Base-by-base conservation (phyloP, 768 basidiomycete genomes). In the Lentinula edodes region DNA sequence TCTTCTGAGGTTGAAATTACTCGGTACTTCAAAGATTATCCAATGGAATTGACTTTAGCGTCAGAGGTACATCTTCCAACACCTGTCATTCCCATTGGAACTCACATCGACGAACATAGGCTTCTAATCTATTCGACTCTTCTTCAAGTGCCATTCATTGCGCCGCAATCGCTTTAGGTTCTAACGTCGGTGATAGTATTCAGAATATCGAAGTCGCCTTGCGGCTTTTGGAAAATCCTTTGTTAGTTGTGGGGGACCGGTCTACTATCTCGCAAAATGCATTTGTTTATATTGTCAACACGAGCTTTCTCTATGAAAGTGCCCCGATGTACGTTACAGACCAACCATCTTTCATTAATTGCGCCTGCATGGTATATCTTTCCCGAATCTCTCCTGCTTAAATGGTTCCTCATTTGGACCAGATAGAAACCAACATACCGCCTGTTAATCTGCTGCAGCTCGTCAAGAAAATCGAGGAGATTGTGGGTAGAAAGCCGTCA, bases 281-380 rank as follows among this genome's bases (percentile, higher is more conserved):
- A 0, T 66, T 66, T 32, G 71, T 80, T 2, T 68, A 68, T 15
- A 77, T 96, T 34, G 72, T 87, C 20, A 81, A 91, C 66, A 95
- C 93, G 0, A 94, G 93, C 69, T 91, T 94, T 73, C 70, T 98
- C 76, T 98, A 98, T 70, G 90, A 98, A 73, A 95, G 90, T 18
- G 80, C 88, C 10, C 93, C 97, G 0, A 98, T 99, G 97, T 98
- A 99, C 70, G 89, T 96, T 46, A 84, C 84, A 10, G 89, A 97
- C 61, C 97, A 99, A 71, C 90, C 88, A 12, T 75, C 79, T 39
- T 98, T 98, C 74, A 82, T 90, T 62, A 99, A 98, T 68, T 90
- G 91, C 65, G 92, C 91, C n/a, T 90, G 93, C 63, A 76, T 93
- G 73, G 95, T 96, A 63, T 61, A 91, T 79, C 52, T 10, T 48